Evolutionary conservation across 2,329 filamentous ascomycete species (phyloP), one percentile per base, ranked within the genome.

Genomic region (Mollisia scopiformis): DNA sequence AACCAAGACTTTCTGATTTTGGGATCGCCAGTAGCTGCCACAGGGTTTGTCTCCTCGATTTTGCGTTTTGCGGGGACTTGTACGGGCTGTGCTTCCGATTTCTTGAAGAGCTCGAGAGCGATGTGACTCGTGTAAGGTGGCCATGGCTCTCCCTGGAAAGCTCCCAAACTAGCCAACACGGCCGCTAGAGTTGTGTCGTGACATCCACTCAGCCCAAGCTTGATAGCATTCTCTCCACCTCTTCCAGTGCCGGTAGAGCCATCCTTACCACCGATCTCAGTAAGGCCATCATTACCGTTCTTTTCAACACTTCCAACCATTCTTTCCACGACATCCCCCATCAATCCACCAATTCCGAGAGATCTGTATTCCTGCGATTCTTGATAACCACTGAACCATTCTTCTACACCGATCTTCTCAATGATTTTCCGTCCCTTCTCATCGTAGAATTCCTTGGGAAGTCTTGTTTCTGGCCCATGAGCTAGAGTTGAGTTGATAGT

Each of bases 101-200:
- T 83, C 41, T 84, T 86, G 80, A 98, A 97, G 63, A 98, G 82
- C 76, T 99, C 95, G 57, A 99, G 81, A 31, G 95, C 93, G 66
- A 99, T 84, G 70, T 96, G 93, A 68, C 91, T 94, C 0, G 94
- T 97, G 72, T 94, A 99, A 0, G 93, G 93, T 0, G 95, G 95
- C 95, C 95, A 99, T 35, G 83, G 82, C 51, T 84, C 84, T 21
- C 79, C 79, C 43, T 91, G 81, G 73, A 92, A 95, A 2, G 90
- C 90, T 2, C 94, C 95, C 6, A 98, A 76, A 66, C 91, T 91
- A 16, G 88, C 79, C 28, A 99, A 79, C 1, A 92, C 80, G 1
- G 85, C 91, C 2, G 92, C 95, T 5, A 99, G 83, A 0, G 95
- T 98, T 2, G 95, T 98, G 73, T 98, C 93, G 75, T 97, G 93